Conservation (phyloP, 139 green algal genomes). For the Coelastrella sp. region DNA sequence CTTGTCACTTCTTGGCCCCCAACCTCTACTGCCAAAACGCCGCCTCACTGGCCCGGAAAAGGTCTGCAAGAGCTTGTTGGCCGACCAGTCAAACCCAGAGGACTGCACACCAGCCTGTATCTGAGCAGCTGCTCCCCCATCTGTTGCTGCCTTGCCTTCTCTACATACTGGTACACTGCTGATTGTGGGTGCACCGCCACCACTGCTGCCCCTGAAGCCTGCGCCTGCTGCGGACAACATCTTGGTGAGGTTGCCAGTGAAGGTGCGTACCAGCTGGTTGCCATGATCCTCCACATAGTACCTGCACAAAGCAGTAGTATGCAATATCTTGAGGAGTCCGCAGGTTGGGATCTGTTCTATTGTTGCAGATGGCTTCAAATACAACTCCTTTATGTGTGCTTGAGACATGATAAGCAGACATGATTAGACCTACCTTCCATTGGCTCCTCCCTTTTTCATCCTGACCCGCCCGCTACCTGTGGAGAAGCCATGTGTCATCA, state of each 20-base stretch:
- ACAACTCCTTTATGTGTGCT: not conserved
- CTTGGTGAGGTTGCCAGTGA: slow-evolving; percentile 49
- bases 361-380: not conserved
- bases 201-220: not conserved
- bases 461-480: not conserved
- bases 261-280: slow-evolving; percentile 48
- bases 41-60: slow-evolving; percentile 34
- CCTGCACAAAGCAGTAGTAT: not conserved
- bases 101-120: not conserved
- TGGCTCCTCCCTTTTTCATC: slow-evolving; percentile 36
- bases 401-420: too few relatives aligned
- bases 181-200: not conserved
- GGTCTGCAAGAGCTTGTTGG: slow-evolving; percentile 27
- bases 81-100: slow-evolving; percentile 13
- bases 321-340: not conserved
- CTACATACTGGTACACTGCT: not conserved
- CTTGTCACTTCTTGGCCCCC: not conserved
- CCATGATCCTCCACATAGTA: slow-evolving; percentile 45
- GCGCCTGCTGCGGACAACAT: slow-evolving; percentile 31
- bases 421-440: slow-evolving; percentile 37
- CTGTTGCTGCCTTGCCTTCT: slow-evolving; percentile 6
- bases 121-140: not conserved
- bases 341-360: too few relatives aligned
- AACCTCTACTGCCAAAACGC: not conserved
- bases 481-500: slow-evolving; percentile 32